These are phyloP conservation scores for Ogataea salicorniae DNA, from an alignment of 805 yeast genomes.

Conservation along the genomic window DNA sequence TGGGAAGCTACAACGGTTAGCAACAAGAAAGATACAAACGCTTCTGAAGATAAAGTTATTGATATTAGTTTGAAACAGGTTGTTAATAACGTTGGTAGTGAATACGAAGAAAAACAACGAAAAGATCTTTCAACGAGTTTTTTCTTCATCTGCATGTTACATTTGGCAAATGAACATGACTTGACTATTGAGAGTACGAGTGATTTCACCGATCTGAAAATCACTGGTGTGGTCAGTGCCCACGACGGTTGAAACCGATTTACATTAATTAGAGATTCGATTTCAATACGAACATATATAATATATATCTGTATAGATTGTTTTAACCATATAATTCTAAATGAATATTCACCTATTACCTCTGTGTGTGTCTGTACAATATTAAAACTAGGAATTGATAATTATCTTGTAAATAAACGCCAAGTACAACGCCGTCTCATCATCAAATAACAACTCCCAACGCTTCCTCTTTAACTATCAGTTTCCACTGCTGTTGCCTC, in stretches of 20 bases:
- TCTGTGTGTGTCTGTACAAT: too few relatives aligned
- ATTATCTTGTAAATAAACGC: too few relatives aligned
- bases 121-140: slow-evolving; percentile 78
- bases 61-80: slow-evolving; percentile 17
- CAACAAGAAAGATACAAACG: neutral
- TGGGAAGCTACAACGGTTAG: slow-evolving; percentile 49
- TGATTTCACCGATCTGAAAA: slow-evolving; percentile 16
- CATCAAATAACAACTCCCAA: neutral
- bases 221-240: slow-evolving; percentile 6
- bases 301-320: too few relatives aligned
- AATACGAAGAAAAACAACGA: slow-evolving; percentile 52
- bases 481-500: neutral
- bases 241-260: neutral
- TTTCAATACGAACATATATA: too few relatives aligned
- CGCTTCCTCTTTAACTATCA: neutral
- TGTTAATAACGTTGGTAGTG: slow-evolving; percentile 25
- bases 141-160: slow-evolving; percentile 77
- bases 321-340: too few relatives aligned
- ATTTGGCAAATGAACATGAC: slow-evolving; percentile 83
- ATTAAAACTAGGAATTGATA: too few relatives aligned
- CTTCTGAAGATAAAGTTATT: neutral
- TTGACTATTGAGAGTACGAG: slow-evolving; percentile 48
- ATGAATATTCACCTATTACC: too few relatives aligned
- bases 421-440: neutral
- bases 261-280: too few relatives aligned